Base-by-base conservation (phyloP, 1,284 basidiomycete genomes). In the Melampsora medusae region DNA sequence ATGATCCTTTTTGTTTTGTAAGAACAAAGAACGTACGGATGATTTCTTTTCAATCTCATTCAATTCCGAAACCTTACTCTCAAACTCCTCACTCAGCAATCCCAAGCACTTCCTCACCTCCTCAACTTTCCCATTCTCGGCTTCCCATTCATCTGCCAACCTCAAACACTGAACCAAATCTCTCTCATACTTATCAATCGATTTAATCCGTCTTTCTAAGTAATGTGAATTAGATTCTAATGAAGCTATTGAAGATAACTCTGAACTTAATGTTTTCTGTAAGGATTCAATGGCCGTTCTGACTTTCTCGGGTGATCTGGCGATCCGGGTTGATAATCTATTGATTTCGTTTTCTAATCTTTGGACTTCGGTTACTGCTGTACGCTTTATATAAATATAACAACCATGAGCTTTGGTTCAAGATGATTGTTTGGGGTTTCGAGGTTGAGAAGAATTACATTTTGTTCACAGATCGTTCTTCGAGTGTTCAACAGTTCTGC, bases 71-170 rank as follows among this genome's bases (percentile, higher is more conserved):
- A 74, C 67, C 17, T 78, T 62, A 2, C 75, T 62, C 16, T 78
- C 75, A 53, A 71, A 74, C 49, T 78, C 67, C 28, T 79, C 78
- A 50, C 42, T 50, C 31, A 79, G 77, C 10, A 77, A 62, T n/a
- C 66, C 50, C 22, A 79, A 72, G n/a, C 42, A 68, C 61, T 67
- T 60, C n/a, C 69, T 69, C 0, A 77, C 77, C 38, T 80, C 79
- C 6, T 50, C 59, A 25, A 77, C 66, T 69, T 77, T 75, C 35
- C 61, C 69, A 16, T 73, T 76, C 42, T 80, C 79, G 5, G 25
- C 53, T 56, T 79, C 77, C 79, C 79, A 80, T 62, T 80, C 80
- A 33, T 79, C 78, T 59, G 79, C 59, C 6, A 80, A 31, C 35
- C 77, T 78, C 38, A 79, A 78, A 75, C 79, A 79, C 1, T 75